A percentile compares a stretch with the other conserved stretches of the same genome.
Conservation (phyloP, 78 protist genomes). For the Guillardia theta region DNA sequence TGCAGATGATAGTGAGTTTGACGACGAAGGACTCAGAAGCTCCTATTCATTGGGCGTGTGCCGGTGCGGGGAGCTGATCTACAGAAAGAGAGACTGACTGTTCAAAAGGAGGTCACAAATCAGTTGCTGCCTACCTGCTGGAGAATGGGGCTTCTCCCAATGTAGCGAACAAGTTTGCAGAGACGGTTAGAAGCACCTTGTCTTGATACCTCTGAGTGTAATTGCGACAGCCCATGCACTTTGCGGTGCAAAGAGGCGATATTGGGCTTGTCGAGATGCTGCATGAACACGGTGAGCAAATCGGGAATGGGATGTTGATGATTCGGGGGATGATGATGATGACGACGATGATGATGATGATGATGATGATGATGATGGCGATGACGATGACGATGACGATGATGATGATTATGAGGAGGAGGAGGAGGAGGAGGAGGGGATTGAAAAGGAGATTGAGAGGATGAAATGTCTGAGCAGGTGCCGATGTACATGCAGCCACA, state of each 20-base stretch:
- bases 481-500: not conserved
- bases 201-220: not conserved
- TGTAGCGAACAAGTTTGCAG: not conserved
- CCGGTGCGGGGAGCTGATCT: not conserved
- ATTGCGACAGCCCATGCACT: slow-evolving; percentile 32
- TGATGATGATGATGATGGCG: too few relatives aligned
- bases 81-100: not conserved
- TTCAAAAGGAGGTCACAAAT: not conserved
- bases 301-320: too few relatives aligned
- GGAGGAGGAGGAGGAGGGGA: too few relatives aligned
- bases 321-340: too few relatives aligned
- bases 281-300: not conserved
- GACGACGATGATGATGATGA: too few relatives aligned
- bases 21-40: not conserved
- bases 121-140: not conserved
- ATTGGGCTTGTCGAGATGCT: not conserved
- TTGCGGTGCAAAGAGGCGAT: not conserved
- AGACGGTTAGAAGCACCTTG: not conserved
- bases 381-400: too few relatives aligned
- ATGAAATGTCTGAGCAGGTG: not conserved
- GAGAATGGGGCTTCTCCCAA: not conserved
- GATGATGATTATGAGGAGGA: too few relatives aligned
- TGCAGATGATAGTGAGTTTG: too few relatives aligned
- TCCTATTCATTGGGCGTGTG: not conserved
- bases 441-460: too few relatives aligned